A percentile compares a stretch with the other conserved stretches of the same genome.
Evolutionary conservation across 208 protist species (phyloP).

Genomic region (Plasmodiophora brassicae): DNA sequence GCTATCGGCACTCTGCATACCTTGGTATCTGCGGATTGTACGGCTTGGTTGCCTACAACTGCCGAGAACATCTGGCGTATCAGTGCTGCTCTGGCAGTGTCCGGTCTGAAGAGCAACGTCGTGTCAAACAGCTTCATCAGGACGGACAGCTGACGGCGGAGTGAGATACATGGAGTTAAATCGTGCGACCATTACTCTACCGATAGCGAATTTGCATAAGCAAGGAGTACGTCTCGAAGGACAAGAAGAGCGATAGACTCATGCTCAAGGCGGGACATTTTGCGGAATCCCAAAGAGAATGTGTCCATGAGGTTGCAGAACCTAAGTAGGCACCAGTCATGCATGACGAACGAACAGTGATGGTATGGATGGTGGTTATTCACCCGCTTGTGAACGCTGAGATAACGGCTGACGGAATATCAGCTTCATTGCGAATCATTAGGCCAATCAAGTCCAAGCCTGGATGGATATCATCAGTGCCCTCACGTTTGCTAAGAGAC

Average conservation of each 20-base stretch:
- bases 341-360: not conserved
- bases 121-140: not conserved
- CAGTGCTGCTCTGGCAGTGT: not conserved
- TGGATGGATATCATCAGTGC: not conserved
- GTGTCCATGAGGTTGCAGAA: not conserved
- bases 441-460: not conserved
- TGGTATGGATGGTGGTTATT: not conserved
- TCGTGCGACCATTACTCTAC: not conserved
- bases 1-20: not conserved
- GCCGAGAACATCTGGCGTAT: not conserved
- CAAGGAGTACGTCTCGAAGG: not conserved
- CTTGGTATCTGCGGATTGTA: not conserved
- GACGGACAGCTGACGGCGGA: not conserved
- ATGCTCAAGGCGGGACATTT: not conserved
- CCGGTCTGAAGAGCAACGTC: not conserved
- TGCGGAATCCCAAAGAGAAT: conserved; percentile 16
- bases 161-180: no score
- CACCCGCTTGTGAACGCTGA: not conserved
- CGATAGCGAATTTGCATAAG: not conserved
- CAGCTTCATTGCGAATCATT: not conserved
- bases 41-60: not conserved
- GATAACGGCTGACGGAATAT: not conserved
- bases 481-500: no score
- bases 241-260: conserved; percentile 28
- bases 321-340: not conserved